Conservation (phyloP, 2,329 filamentous ascomycete species). For the Alternaria ethzedia region DNA sequence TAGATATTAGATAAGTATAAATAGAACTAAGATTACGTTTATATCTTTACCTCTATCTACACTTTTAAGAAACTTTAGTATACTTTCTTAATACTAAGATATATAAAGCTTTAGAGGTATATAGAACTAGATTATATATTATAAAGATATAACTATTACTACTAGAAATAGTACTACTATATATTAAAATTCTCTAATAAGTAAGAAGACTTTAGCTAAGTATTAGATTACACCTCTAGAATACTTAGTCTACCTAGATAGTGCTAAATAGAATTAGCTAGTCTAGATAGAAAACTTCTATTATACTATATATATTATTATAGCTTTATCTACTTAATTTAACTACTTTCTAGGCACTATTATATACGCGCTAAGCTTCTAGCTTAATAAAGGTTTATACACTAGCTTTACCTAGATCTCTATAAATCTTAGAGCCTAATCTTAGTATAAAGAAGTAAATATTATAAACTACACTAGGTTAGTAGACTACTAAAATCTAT, state of each 20-base stretch:
- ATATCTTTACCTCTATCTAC: background rate
- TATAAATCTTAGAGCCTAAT: background rate
- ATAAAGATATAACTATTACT: slow-evolving; percentile 35
- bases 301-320: slow-evolving; percentile 50
- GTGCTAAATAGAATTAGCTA: slow-evolving; percentile 52
- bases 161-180: slow-evolving; percentile 1
- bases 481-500: slow-evolving; percentile 5
- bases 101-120: slow-evolving; percentile 52
- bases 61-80: slow-evolving; percentile 3
- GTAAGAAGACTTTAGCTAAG: slow-evolving; percentile 41
- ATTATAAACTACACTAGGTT: background rate
- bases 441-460: background rate
- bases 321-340: slow-evolving; percentile 43
- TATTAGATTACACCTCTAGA: slow-evolving; percentile 47
- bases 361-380: background rate
- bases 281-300: slow-evolving; percentile 54
- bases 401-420: slow-evolving; percentile 1
- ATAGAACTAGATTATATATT: slow-evolving; percentile 50
- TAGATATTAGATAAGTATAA: background rate
- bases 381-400: background rate
- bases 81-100: slow-evolving; percentile 26
- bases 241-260: slow-evolving; percentile 50
- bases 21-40: background rate
- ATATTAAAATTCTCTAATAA: background rate
- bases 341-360: slow-evolving; percentile 48